phyloP scores from a whole-genome alignment of 2,329 filamentous ascomycete genomes.

The Colletotrichum filicis region DNA sequence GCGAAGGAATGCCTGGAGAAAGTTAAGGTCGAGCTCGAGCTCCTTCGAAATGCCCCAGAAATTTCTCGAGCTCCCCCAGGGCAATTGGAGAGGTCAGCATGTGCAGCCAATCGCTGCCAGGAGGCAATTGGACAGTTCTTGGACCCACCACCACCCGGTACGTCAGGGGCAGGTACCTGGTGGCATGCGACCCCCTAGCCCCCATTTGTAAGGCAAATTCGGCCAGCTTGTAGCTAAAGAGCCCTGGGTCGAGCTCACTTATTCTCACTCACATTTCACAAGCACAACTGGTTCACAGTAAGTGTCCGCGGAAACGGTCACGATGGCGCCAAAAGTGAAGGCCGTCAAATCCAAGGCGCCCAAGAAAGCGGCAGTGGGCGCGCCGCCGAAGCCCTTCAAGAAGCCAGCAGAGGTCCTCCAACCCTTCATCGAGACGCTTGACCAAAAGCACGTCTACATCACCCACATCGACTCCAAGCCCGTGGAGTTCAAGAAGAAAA shows the following conservation, averaged over 20 bases:
- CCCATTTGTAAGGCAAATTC: conserved; percentile 3
- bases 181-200: conserved; percentile 6
- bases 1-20: conserved; percentile 6
- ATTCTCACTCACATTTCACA: neutral
- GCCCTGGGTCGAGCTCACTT: neutral
- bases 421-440: conserved; percentile 75
- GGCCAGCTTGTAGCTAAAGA: conserved; percentile 12
- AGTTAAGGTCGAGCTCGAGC: neutral
- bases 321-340: conserved; percentile 45
- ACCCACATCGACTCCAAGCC: conserved; percentile 83
- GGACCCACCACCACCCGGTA: neutral
- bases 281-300: conserved; percentile 1
- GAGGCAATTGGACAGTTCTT: conserved; percentile 1
- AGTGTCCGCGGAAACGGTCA: conserved; percentile 6
- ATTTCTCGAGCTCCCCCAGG: conserved; percentile 16
- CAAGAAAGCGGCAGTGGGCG: conserved; percentile 42
- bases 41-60: conserved; percentile 5
- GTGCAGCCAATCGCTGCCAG: neutral
- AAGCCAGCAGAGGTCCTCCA: conserved; percentile 70
- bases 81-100: conserved; percentile 4
- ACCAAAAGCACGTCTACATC: conserved; percentile 80
- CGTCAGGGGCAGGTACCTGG: conserved; percentile 10
- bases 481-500: conserved; percentile 78
- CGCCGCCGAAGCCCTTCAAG: conserved; percentile 74
- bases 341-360: conserved; percentile 42